Evolutionary conservation across 106 monocot species (phyloP).

Genomic region (Gastrodia elata): DNA sequence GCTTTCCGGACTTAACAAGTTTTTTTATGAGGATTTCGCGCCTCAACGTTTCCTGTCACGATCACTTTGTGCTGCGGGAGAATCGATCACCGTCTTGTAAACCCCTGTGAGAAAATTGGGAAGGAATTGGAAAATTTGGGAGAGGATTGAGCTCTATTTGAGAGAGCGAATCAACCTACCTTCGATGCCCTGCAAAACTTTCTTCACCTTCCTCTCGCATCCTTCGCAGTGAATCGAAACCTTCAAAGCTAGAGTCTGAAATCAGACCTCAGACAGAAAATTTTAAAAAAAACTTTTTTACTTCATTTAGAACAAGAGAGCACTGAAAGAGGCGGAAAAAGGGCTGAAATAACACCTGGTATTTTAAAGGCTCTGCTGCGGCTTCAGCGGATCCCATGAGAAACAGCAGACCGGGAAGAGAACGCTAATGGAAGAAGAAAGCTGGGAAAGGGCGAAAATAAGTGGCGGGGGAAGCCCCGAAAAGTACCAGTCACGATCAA

Average conservation of each 20-base stretch:
- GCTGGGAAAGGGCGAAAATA: neutral
- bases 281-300: neutral
- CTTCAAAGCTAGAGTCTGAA: slow-evolving; percentile 44
- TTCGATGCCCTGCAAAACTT: slow-evolving; percentile 41
- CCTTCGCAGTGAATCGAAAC: slow-evolving; percentile 63
- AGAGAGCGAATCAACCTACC: too few relatives aligned
- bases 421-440: neutral
- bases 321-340: neutral
- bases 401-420: neutral
- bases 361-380: slow-evolving; percentile 26
- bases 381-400: slow-evolving; percentile 22
- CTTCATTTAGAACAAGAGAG: neutral
- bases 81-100: slow-evolving; percentile 49
- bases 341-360: slow-evolving; percentile 18
- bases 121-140: neutral
- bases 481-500: neutral
- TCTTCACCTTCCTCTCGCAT: slow-evolving; percentile 55
- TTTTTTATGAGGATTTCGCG: slow-evolving; percentile 62
- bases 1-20: slow-evolving; percentile 68
- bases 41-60: slow-evolving; percentile 66
- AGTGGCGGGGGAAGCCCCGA: neutral
- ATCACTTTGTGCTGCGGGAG: slow-evolving; percentile 73
- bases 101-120: slow-evolving; percentile 39
- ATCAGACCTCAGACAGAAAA: neutral
- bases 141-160: too few relatives aligned